These are phyloP conservation scores for Pseudognaphalium luteoalbum DNA, from an alignment of 129 eudicot species.

Conservation along the genomic window DNA sequence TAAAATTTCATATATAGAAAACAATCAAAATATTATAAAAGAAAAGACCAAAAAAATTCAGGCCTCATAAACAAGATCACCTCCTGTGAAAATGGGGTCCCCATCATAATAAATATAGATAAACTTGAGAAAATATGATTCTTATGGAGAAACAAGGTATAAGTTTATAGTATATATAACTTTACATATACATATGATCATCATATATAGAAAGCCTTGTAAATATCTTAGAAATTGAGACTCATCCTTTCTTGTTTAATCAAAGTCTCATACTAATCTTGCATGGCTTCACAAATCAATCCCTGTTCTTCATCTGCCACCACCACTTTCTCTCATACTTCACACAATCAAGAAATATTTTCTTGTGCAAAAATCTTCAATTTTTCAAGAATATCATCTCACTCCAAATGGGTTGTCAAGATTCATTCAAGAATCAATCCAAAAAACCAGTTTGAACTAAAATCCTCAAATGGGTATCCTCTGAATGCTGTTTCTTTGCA, in stretches of 20 bases:
- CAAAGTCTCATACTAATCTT: constrained; percentile 17
- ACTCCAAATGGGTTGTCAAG: constrained; percentile 50
- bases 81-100: constrained; percentile 15
- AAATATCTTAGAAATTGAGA: neutral
- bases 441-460: constrained; percentile 59
- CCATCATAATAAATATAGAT: neutral
- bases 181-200: neutral
- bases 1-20: no score
- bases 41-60: neutral
- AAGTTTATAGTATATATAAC: neutral
- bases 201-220: constrained; percentile 1
- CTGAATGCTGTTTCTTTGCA: constrained; percentile 68
- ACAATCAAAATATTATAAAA: neutral
- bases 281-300: constrained; percentile 60
- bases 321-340: constrained; percentile 34
- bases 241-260: constrained; percentile 32
- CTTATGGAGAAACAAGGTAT: constrained; percentile 22
- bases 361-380: constrained; percentile 27
- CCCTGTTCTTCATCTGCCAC: constrained; percentile 48
- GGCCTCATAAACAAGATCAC: constrained; percentile 34
- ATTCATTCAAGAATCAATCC: constrained; percentile 50
- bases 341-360: constrained; percentile 35
- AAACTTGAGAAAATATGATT: constrained; percentile 25
- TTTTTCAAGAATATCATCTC: constrained; percentile 31
- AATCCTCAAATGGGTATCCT: constrained; percentile 71